These are phyloP conservation scores for Dimocarpus longan DNA, from an alignment of 345 rosid species.

Conservation along the genomic window DNA sequence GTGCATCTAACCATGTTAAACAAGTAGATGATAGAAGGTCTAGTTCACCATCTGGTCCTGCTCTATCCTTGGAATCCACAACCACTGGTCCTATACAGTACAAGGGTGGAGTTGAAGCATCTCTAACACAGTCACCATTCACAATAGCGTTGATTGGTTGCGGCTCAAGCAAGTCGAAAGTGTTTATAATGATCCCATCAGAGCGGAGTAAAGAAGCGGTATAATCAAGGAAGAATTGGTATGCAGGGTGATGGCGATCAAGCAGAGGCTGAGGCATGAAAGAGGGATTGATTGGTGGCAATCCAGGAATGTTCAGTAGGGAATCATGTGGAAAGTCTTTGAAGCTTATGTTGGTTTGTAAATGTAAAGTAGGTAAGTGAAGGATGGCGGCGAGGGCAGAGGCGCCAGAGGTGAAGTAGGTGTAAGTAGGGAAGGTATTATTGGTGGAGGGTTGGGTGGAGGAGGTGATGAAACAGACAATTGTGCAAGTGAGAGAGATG, in stretches of 20 bases:
- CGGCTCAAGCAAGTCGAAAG: conserved; percentile 38
- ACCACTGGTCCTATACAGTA: conserved; percentile 40
- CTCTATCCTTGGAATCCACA: conserved; percentile 21
- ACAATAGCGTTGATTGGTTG: conserved; percentile 23
- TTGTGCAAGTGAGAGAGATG: conserved; percentile 15
- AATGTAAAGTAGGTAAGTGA: conserved; percentile 29
- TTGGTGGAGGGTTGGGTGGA: conserved; percentile 13
- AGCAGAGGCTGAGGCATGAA: conserved; percentile 33
- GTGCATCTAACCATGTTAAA: conserved; percentile 29
- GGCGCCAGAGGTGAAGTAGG: conserved; percentile 35
- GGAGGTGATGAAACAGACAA: conserved; percentile 19
- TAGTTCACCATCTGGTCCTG: background rate
- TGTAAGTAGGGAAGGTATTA: conserved; percentile 25
- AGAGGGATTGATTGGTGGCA: conserved; percentile 35
- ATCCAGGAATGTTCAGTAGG: conserved; percentile 27
- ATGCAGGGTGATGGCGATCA: conserved; percentile 24
- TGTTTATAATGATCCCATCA: conserved; percentile 31
- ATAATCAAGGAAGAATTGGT: conserved; percentile 14
- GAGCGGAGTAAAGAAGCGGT: conserved; percentile 9
- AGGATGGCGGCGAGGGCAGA: conserved; percentile 28
- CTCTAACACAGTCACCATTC: conserved; percentile 16
- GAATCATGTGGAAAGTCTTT: conserved; percentile 10
- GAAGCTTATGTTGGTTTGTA: conserved; percentile 26
- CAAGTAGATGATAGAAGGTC: background rate
- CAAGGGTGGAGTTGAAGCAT: conserved; percentile 19